Evolutionary conservation across 495 filamentous ascomycete genomes (phyloP).

Genomic region (Tuber borchii): DNA sequence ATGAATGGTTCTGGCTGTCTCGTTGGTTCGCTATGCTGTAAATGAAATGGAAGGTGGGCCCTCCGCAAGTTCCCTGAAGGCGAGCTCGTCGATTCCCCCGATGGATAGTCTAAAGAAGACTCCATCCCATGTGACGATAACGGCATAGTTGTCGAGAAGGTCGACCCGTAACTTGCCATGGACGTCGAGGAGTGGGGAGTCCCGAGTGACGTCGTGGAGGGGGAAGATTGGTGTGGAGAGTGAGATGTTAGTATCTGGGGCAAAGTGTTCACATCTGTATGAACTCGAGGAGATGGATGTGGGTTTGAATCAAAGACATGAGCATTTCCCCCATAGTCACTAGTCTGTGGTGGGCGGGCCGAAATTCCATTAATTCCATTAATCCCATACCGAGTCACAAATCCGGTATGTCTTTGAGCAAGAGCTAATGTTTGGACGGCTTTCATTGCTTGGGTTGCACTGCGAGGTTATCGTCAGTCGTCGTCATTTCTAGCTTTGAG

Average conservation of each 20-base stretch:
- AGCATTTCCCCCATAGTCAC: conserved; percentile 41
- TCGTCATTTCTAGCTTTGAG: background rate
- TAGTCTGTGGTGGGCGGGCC: conserved; percentile 31
- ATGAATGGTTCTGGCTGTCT: conserved; percentile 36
- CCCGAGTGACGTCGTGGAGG: conserved; percentile 32
- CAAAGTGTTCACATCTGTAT: conserved; percentile 35
- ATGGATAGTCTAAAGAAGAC: conserved; percentile 29
- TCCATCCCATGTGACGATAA: conserved; percentile 26
- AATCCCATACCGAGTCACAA: conserved; percentile 38
- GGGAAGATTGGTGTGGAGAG: conserved; percentile 37
- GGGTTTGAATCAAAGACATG: conserved; percentile 40
- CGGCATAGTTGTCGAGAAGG: conserved; percentile 34
- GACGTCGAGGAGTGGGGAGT: conserved; percentile 35
- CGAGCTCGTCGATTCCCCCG: conserved; percentile 29
- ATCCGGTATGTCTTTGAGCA: conserved; percentile 38
- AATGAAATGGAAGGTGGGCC: conserved; percentile 39
- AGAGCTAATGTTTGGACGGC: conserved; percentile 39
- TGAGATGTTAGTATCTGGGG: conserved; percentile 37
- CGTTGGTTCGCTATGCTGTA: conserved; percentile 40
- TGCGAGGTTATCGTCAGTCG: conserved; percentile 20
- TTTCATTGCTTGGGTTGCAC: conserved; percentile 42
- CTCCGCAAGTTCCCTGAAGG: conserved; percentile 32
- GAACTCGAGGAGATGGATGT: conserved; percentile 33
- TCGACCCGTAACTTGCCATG: conserved; percentile 32
- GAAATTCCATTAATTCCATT: conserved; percentile 36